A percentile compares a stretch with the other conserved stretches of the same genome.
phyloP scores from a whole-genome alignment of 257 asterid species.

The Solanum arcanum region DNA sequence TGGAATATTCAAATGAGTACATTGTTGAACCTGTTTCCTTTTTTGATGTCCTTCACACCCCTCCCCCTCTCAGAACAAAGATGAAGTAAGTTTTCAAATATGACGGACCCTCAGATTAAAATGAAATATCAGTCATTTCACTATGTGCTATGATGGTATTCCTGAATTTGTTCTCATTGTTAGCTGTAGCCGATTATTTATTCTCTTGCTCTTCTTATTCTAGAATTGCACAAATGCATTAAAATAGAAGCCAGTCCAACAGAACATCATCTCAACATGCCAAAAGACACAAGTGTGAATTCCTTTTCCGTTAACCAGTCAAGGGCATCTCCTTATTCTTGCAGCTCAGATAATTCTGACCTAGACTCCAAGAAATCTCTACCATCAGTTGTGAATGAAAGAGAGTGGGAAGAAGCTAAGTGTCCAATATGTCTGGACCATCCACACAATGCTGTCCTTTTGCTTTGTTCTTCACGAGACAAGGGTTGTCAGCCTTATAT shows the following conservation, averaged over 20 bases:
- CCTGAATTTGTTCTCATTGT: neutral
- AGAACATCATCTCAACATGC: conserved; percentile 30
- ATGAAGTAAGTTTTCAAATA: neutral
- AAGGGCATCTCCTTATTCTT: conserved; percentile 41
- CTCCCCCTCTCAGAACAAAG: neutral
- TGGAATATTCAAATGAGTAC: neutral
- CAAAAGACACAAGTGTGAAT: conserved; percentile 46
- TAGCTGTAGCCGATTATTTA: neutral
- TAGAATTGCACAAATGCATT: neutral
- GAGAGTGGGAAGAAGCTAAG: conserved; percentile 59
- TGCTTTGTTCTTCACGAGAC: conserved; percentile 44
- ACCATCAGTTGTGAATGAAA: conserved; percentile 23
- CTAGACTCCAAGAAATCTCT: conserved; percentile 4
- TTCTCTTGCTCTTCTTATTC: neutral
- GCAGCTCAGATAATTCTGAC: conserved; percentile 30
- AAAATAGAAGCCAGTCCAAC: neutral
- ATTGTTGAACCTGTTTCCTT: neutral
- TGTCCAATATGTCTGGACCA: conserved; percentile 75
- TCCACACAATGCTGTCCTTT: conserved; percentile 56
- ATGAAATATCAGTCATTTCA: neutral
- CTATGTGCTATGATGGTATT: neutral
- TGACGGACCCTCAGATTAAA: neutral
- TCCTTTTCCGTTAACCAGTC: conserved; percentile 36
- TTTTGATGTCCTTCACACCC: neutral
- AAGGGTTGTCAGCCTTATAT: conserved; percentile 74